A percentile compares a stretch with the other conserved stretches of the same genome.
Evolutionary conservation across 768 basidiomycete genomes (phyloP).

Genomic region (Candolleomyces aberdarensis): DNA sequence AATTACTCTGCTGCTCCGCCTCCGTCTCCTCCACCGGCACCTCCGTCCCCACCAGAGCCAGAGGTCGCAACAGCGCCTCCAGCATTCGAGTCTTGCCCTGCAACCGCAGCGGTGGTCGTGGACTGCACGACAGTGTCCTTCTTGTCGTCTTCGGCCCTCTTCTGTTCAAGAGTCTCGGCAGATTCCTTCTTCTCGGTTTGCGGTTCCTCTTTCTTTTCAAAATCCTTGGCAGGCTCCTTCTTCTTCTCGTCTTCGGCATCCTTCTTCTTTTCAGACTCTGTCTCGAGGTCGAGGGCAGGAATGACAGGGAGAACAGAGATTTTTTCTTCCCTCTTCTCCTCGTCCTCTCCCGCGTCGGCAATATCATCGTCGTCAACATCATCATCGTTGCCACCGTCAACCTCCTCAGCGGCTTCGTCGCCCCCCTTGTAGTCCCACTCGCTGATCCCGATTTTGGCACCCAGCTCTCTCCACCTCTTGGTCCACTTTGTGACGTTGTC

Average conservation of each 20-base stretch:
- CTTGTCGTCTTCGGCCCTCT: not conserved
- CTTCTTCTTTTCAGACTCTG: no score
- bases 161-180: not conserved
- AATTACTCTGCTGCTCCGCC: not conserved
- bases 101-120: not conserved
- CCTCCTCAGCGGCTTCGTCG: not conserved
- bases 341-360: no score
- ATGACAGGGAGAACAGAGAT: no score
- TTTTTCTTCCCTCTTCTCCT: no score
- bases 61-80: not conserved
- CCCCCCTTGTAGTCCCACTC: slow-evolving; percentile 75
- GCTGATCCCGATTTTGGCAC: slow-evolving; percentile 65
- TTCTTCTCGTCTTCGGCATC: no score
- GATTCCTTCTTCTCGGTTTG: no score
- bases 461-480: slow-evolving; percentile 64
- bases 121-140: not conserved
- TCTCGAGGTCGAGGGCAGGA: no score
- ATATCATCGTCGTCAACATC: not conserved
- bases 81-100: not conserved
- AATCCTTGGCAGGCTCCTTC: no score
- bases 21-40: not conserved
- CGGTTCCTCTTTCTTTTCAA: no score
- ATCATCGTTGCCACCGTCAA: not conserved
- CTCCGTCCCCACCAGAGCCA: not conserved
- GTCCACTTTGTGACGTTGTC: slow-evolving; percentile 47